Base-by-base conservation (phyloP, 1,139 yeast species). In the Yamadazyma sp. region DNA sequence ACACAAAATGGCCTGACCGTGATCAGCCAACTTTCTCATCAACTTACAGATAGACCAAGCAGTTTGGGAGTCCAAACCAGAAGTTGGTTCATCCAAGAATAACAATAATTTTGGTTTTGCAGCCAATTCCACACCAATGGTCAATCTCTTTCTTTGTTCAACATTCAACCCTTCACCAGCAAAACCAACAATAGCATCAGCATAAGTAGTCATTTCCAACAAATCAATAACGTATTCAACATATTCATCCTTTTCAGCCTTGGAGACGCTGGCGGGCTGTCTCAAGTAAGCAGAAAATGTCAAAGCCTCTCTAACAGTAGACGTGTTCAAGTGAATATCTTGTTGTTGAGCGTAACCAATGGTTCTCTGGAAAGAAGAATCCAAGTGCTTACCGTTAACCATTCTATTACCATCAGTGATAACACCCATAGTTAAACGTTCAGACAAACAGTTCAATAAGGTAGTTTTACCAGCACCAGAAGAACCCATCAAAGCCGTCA, bases 381-480 rank as follows among this genome's bases (percentile, higher is more conserved):
- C 90, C 55, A 87, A 75, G 30, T 76, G 67, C 38, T 69, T 71
- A 40, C 90, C 90, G 59, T 84, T 83, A 38, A 85, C 90, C 61
- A 81, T 77, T 73, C 86, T 78, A 43, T 74, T 73, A 56, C 94
- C 94, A 38, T 57, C 63, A 31, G 88, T 75, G 34, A 85, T 83
- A 33, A 81, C 82, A 63, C 94, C 94, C 70, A 78, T 76, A 16
- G 89, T 83, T 27, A 83, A 83, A 62, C 95, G 79, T 50, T 82
- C 82, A 21, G 92, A 87, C 47, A 85, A 69, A 45, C 86, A 85
- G 62, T 85, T 88, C 43, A 86, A 67, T 33, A 63, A 54, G 1
- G 94, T 85, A 12, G 94, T 86, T 56, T 85, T 85, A 68, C 94
- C 94, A 36, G 94, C 94, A 63, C 95, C 95, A 16, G 94, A 83